Percentiles rank a stretch among this genome's conserved stretches.
These are phyloP conservation scores for Rhododendron mucronatum DNA, from an alignment of 148 eudicot species.

Conservation along the genomic window DNA sequence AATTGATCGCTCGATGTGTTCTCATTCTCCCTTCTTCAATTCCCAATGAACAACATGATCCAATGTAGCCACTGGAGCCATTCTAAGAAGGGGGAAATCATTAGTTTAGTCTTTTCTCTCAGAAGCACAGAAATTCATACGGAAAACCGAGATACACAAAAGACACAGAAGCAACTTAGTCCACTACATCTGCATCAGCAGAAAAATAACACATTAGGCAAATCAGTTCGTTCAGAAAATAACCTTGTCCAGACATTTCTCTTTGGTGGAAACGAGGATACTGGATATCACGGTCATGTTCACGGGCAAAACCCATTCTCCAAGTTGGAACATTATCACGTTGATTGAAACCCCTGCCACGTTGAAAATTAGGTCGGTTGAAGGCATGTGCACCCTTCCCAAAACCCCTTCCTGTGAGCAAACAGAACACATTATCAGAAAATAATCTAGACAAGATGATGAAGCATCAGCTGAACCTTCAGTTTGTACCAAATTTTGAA, in stretches of 20 bases:
- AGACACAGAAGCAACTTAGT: background rate
- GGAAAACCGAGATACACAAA: background rate
- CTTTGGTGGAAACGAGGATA: conserved; percentile 49
- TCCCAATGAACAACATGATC: background rate
- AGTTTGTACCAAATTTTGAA: conserved; percentile 18
- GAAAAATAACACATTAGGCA: background rate
- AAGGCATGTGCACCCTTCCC: conserved; percentile 41
- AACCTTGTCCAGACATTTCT: conserved; percentile 39
- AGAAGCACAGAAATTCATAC: background rate
- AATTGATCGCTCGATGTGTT: background rate
- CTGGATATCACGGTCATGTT: conserved; percentile 41
- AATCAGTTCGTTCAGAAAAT: background rate
- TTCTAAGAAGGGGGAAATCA: background rate
- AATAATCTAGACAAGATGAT: background rate
- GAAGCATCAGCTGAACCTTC: background rate
- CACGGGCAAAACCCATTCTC: conserved; percentile 30
- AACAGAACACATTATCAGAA: conserved; percentile 6
- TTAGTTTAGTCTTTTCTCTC: background rate
- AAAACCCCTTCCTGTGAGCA: conserved; percentile 52
- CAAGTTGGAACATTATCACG: conserved; percentile 49
- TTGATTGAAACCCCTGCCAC: conserved; percentile 44
- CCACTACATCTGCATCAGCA: background rate
- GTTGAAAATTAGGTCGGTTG: conserved; percentile 43
- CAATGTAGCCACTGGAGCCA: background rate
- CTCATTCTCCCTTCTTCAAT: background rate